Evolutionary conservation across 768 basidiomycete species (phyloP), one percentile per base, ranked within the genome.

Genomic region (Mycena capillaripes): DNA sequence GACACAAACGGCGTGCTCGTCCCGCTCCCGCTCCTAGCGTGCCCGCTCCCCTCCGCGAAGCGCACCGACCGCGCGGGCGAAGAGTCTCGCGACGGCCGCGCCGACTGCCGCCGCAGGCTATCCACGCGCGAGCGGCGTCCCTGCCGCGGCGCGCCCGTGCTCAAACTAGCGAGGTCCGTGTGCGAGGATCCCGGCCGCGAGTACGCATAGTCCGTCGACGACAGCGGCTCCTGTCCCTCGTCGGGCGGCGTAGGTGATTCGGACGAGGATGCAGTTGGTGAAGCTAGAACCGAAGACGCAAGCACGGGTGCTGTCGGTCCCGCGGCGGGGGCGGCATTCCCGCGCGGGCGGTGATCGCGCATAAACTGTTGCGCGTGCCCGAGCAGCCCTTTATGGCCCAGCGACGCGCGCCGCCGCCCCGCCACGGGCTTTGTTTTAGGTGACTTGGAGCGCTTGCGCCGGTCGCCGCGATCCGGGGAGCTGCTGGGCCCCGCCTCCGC

Each of bases 11-110:
- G 77, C 55, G 78, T 76, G 36, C 52, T 75, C 40, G 75, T 30
- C 40, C 77, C 77, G 50, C 76, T 78, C 58, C 36, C 36, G 36
- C 36, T 36, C 36, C 38, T n/a, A n/a, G 62, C 42, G 3, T 10
- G 19, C 7, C 38, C 56, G 42, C 19, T 42, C 2, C 70, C 75
- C 70, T 80, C 79, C 25, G 75, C 78, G 55, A 81, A 81, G 3
- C 80, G 76, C 50, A 82, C 76, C 12, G 80, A 82, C 34, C 81
- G 77, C 56, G 80, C 72, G 0, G 81, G 81, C 25, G 81, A 82
- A 29, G 71, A 65, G 4, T 81, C 80, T 25, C 79, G 70, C 21
- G 74, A 75, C 34, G 62, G 38, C n/a, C 71, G 67, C 42, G 44
- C 29, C 14, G 61, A 71, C 66, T 50, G 55, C 55, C 52, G 50